Percentiles rank a stretch among this genome's conserved stretches.
Evolutionary conservation across 495 filamentous ascomycete species (phyloP).

Genomic region (Trichoderma orchidacearum): DNA sequence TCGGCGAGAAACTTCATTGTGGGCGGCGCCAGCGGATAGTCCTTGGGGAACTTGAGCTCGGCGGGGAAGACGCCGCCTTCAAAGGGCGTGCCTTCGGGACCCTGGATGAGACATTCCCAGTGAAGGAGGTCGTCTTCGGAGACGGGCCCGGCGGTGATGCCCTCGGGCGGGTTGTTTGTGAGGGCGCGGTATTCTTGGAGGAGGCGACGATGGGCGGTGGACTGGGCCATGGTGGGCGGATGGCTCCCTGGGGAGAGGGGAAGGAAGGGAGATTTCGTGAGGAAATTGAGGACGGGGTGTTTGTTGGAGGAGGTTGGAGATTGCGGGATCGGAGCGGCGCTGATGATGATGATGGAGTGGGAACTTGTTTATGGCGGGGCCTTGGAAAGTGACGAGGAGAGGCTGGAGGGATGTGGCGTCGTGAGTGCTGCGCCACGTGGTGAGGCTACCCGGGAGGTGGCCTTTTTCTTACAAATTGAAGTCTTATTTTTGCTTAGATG

Average conservation of each 20-base stretch:
- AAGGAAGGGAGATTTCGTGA: too few relatives aligned
- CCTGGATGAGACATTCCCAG: conserved; percentile 95
- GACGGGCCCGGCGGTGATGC: conserved; percentile 88
- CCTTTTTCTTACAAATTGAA: too few relatives aligned
- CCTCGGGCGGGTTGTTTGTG: conserved; percentile 68
- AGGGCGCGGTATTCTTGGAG: conserved; percentile 87
- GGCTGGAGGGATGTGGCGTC: too few relatives aligned
- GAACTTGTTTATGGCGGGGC: too few relatives aligned
- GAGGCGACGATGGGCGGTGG: conserved; percentile 79
- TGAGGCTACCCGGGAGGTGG: too few relatives aligned
- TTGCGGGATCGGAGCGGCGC: too few relatives aligned
- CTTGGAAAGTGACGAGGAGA: too few relatives aligned
- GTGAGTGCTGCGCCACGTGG: too few relatives aligned
- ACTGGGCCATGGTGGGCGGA: conserved; percentile 37
- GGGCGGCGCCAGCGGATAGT: conserved; percentile 87
- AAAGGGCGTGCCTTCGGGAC: conserved; percentile 89
- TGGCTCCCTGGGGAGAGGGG: conserved; percentile 1
- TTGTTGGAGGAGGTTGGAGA: too few relatives aligned
- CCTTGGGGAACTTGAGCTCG: conserved; percentile 85
- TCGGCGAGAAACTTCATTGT: conserved; percentile 89
- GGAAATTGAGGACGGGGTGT: too few relatives aligned
- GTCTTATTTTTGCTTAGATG: too few relatives aligned
- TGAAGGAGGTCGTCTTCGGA: conserved; percentile 90
- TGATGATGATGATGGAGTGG: too few relatives aligned
- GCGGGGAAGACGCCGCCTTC: conserved; percentile 91